Evolutionary conservation across 1,284 basidiomycete species (phyloP), one percentile per base, ranked within the genome.

Genomic region (Apiotrichum brassicae): DNA sequence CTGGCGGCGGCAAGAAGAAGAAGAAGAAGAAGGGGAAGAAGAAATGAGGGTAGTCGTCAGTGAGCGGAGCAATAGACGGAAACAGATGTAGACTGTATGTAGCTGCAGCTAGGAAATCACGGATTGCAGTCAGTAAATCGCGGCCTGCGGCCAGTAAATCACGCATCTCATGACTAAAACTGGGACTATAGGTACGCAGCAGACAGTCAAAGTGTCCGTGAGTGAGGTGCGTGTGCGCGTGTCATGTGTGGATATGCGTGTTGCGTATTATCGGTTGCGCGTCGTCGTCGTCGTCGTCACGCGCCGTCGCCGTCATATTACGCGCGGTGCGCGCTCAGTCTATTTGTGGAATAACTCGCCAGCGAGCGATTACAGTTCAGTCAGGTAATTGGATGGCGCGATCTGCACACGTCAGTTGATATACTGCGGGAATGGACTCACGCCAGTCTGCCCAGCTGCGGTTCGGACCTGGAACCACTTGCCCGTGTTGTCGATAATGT

Each of bases 381-480:
- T 59, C 44, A 71, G 65, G 54, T 71, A 71, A 52, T 71, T 71
- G 32, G 67, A 69, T 0, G 69, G 68, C 11, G 69, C 69, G 44
- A 71, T 71, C 68, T 69, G 52, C 8, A n/a, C n/a, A 14, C 14
- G 48, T 51, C 49, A 54, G 49, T 22, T 3, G 8, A 3, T 16
- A 14, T 6, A 3, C 16, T 8, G 8, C 14, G 14, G 28, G 14
- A 14, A 14, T 8, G 28, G 28, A 72, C 74, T 71, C 46, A 75
- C 74, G 90, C 76, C 94, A 85, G 58, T 76, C 53, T 81, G 76
- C 43, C 92, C 94, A 64, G 89, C 85, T 14, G 80, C 69, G 71
- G 88, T 97, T 64, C 79, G 84, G 39, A 91, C 91, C 71, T 94
- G 90, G 89, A 89, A 97, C 89, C 89, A 93, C 72, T 92, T 92